These are phyloP conservation scores for Echeveria elegans DNA, from an alignment of 164 flowering plant species.

Conservation along the genomic window DNA sequence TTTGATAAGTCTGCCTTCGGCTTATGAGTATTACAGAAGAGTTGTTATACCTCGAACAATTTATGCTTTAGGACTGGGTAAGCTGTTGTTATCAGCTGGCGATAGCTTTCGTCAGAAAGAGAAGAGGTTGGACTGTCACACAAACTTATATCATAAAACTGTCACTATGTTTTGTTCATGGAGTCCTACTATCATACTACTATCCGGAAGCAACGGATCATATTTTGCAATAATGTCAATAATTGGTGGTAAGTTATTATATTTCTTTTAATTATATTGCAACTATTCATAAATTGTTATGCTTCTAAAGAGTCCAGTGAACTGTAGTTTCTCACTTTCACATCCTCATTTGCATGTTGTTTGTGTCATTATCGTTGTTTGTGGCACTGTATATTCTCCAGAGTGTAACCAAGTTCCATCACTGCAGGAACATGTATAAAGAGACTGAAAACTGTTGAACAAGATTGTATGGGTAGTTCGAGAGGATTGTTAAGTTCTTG, in stretches of 20 bases:
- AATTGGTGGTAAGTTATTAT: constrained; percentile 47
- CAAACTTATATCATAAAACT: constrained; percentile 28
- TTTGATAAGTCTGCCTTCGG: constrained; percentile 18
- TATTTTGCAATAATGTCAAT: constrained; percentile 47
- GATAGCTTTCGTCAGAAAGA: constrained; percentile 17
- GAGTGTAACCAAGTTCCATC: neutral
- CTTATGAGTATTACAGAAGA: constrained; percentile 29
- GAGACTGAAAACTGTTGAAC: constrained; percentile 36
- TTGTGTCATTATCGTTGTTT: no score
- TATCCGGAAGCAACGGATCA: constrained; percentile 86
- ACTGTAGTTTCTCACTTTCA: no score
- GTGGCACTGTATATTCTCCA: constrained; percentile 3
- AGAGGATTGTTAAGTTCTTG: no score
- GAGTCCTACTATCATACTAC: constrained; percentile 61
- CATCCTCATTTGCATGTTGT: no score
- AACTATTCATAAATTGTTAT: no score
- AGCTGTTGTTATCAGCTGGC: constrained; percentile 33
- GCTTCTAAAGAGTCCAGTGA: neutral
- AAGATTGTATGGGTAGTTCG: constrained; percentile 17
- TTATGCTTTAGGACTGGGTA: constrained; percentile 52
- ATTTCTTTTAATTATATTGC: neutral
- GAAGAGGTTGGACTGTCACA: constrained; percentile 17
- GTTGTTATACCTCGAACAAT: constrained; percentile 44
- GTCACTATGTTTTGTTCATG: constrained; percentile 58
- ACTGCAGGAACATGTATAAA: constrained; percentile 65